phyloP scores from a whole-genome alignment of 1,284 basidiomycete genomes.

The Ustilago vetiveriae region DNA sequence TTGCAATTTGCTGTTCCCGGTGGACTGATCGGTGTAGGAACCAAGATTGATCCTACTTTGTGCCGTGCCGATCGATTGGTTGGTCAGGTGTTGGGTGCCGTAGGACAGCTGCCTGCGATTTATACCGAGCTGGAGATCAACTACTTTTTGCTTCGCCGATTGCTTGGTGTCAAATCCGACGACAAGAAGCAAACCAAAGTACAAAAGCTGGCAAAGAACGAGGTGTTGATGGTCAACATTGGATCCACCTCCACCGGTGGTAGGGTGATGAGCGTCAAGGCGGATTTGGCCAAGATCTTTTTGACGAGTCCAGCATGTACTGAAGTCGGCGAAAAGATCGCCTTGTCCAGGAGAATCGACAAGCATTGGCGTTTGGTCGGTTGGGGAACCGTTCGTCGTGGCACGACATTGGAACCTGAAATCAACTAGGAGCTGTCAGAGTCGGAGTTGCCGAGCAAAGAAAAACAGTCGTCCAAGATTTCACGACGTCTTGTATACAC shows the following conservation, averaged over 20 bases:
- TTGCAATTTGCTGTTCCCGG: slow-evolving; percentile 95
- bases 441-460: too few relatives aligned
- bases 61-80: slow-evolving; percentile 96
- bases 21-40: slow-evolving; percentile 97
- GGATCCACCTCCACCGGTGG: slow-evolving; percentile 66
- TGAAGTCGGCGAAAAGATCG: slow-evolving; percentile 67
- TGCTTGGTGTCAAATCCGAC: slow-evolving; percentile 97
- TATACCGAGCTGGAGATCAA: slow-evolving; percentile 92
- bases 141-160: slow-evolving; percentile 73
- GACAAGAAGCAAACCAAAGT: slow-evolving; percentile 97
- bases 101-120: slow-evolving; percentile 90
- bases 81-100: slow-evolving; percentile 92
- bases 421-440: slow-evolving; percentile 20
- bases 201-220: slow-evolving; percentile 89
- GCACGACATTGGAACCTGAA: slow-evolving; percentile 63
- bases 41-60: slow-evolving; percentile 92
- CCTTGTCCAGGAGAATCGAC: slow-evolving; percentile 70
- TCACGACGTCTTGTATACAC: too few relatives aligned
- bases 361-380: slow-evolving; percentile 87
- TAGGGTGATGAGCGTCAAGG: slow-evolving; percentile 63
- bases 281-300: slow-evolving; percentile 66
- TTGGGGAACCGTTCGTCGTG: slow-evolving; percentile 64
- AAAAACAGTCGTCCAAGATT: too few relatives aligned
- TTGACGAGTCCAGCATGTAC: slow-evolving; percentile 66
- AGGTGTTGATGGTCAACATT: slow-evolving; percentile 76